Base-by-base conservation (phyloP, 2,329 filamentous ascomycete genomes). In the Alternaria rosae region DNA sequence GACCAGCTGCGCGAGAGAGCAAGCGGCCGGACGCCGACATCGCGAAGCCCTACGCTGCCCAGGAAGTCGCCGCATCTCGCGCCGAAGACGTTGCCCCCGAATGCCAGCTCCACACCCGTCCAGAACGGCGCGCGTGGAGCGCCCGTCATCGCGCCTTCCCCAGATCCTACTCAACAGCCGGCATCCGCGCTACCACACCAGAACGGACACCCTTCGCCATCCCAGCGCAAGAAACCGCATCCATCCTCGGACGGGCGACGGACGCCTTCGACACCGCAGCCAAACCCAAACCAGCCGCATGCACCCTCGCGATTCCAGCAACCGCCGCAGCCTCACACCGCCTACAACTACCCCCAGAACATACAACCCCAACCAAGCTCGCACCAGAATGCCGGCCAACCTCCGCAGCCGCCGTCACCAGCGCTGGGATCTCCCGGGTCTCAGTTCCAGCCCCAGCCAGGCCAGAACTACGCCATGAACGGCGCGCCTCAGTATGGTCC, bases 381-480 rank as follows among this genome's bases (percentile, higher is more conserved):
- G 13, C 72, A 70, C 41, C 69, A 67, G 30, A 42, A 55, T 9
- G 35, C 44, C 44, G 32, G 61, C 30, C 60, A 53, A 9, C 20
- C 51, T 5, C 26, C 51, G 6, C 53, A 52, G 55, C 63, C 28
- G 42, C 78, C 76, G 35, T 77, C 70, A 17, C 67, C 81, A 42
- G 65, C 79, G 20, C 76, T 79, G 43, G 76, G 76, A 7, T 62
- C 65, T 44, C 75, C 78, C 28, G 78, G 73, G 8, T 77, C 80
- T 66, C 77, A 72, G 12, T 66, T 61, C 55, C 77, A 70, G 44
- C 62, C 70, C 12, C 74, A 70, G 25, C 71, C 72, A 4, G 57
- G 65, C 8, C 74, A 70, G 35, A 67, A 59, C n/a, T 76, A 70
- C 47, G 63, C 52, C 25, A 65, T 58, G 44, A 75, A 71, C 23